Percentiles rank a stretch among this genome's conserved stretches.
Evolutionary conservation across 768 basidiomycete species (phyloP).

Genomic region (Tricholoma matsutake): DNA sequence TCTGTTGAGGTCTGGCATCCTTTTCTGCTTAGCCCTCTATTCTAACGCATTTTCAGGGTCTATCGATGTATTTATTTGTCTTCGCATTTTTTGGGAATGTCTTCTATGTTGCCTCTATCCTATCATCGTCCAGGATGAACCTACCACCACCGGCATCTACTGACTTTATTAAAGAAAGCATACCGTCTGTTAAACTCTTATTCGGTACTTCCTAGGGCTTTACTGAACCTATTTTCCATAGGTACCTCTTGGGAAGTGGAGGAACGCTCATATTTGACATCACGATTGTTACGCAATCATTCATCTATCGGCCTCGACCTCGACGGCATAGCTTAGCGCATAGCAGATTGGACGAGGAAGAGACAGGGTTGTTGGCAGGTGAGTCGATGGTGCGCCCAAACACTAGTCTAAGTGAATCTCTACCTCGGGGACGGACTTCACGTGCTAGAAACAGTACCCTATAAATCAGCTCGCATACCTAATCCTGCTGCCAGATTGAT

Average conservation of each 20-base stretch:
- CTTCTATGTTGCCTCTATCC: constrained; percentile 88
- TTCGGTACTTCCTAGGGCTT: not conserved
- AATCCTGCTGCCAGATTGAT: not conserved
- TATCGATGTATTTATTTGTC: constrained; percentile 91
- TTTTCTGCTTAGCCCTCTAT: not conserved
- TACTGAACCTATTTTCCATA: constrained; percentile 23
- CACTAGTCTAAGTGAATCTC: constrained; percentile 20
- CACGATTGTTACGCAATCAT: constrained; percentile 83
- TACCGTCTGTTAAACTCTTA: constrained; percentile 60
- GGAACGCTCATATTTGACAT: constrained; percentile 94
- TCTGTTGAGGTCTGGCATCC: constrained; percentile 68
- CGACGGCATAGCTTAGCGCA: constrained; percentile 33
- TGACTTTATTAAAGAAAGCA: constrained; percentile 72
- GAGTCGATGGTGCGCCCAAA: constrained; percentile 34
- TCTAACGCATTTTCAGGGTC: constrained; percentile 49
- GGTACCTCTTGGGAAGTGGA: constrained; percentile 87
- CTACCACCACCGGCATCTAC: constrained; percentile 58
- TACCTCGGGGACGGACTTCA: constrained; percentile 39
- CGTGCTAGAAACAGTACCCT: constrained; percentile 21
- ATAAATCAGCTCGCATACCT: constrained; percentile 4
- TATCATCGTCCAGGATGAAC: constrained; percentile 66
- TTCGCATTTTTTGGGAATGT: constrained; percentile 93
- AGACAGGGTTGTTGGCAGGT: constrained; percentile 43
- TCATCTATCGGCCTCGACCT: constrained; percentile 62
- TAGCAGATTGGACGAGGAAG: constrained; percentile 42